These are phyloP conservation scores for Populus trichocarpa DNA, from an alignment of 441 rosid genomes.

Conservation along the genomic window DNA sequence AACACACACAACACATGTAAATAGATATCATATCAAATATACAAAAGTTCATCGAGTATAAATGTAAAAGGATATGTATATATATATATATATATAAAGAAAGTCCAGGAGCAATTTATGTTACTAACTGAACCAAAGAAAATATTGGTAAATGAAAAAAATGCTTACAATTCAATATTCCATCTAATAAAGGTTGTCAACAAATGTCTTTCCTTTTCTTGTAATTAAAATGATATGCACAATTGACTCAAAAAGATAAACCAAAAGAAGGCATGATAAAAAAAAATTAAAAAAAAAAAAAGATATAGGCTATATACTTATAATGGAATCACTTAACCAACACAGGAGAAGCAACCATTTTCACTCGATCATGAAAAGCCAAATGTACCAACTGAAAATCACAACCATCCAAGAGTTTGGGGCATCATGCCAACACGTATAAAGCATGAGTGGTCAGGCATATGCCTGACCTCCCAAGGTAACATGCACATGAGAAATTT, in stretches of 20 bases:
- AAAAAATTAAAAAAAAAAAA: neutral
- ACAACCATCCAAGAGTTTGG: neutral
- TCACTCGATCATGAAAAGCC: neutral
- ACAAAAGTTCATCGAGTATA: no score
- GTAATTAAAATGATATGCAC: no score
- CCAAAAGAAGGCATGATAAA: no score
- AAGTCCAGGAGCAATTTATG: no score
- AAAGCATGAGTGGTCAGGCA: neutral
- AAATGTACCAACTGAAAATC: neutral
- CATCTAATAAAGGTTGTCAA: no score
- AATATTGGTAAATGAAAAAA: no score
- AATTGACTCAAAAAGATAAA: no score
- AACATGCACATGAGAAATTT: neutral
- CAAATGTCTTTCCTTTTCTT: no score
- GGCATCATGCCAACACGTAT: neutral
- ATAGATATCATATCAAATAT: neutral
- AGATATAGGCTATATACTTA: neutral
- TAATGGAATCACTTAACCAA: neutral
- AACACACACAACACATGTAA: neutral
- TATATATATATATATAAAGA: no score
- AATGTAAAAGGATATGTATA: neutral
- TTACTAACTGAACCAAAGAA: no score
- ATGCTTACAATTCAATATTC: no score
- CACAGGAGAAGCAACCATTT: neutral
- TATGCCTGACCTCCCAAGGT: neutral